Base-by-base conservation (phyloP, 163 green algal genomes). In the Chlorella variabilis region DNA sequence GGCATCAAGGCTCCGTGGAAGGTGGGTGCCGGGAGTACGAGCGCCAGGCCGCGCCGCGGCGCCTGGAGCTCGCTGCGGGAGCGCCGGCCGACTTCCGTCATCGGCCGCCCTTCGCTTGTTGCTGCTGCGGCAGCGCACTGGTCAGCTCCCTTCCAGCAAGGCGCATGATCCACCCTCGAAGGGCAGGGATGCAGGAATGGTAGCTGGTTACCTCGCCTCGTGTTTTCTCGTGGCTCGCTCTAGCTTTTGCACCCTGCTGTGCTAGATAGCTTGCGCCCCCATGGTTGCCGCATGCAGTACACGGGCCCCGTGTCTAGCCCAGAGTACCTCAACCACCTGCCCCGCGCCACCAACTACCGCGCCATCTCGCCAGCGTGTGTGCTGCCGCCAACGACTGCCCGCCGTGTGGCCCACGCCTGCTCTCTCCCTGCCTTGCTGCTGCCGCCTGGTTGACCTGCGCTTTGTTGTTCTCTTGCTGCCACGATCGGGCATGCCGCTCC, bases 261-360 rank as follows among this genome's bases (percentile, higher is more conserved):
- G n/a, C n/a, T n/a, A n/a, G n/a, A n/a, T n/a, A n/a, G n/a, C n/a
- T 62, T 62, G 7, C 23, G 20, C 15, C 25, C 9, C 20, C 54
- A 8, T 62, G 54, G 7, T 62, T 27, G 18, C 5, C 54, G 33
- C 69, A 20, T 59, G 45, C 84, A 94, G 89, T 85, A 92, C 41
- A 95, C 91, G 9, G 92, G 92, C 23, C 85, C 93, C 21, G 83
- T 89, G 2, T 93, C 87, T 42, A 80, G 85, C 7, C 88, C 90
- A 0, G 92, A 96, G 48, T 96, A 92, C 65, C 42, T 90, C 65
- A 78, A 81, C 18, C 93, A 94, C 80, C 70, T 95, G 65, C 88
- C 86, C 6, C 56, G 58, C 20, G 88, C 90, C 2, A 68, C 61
- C 1, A 86, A 96, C 42, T 97, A 93, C 78, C 83, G 93, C 23